Percentiles rank a stretch among this genome's conserved stretches.
These are phyloP conservation scores for Dalechampia spathulata DNA, from an alignment of 441 rosid genomes.

Conservation along the genomic window DNA sequence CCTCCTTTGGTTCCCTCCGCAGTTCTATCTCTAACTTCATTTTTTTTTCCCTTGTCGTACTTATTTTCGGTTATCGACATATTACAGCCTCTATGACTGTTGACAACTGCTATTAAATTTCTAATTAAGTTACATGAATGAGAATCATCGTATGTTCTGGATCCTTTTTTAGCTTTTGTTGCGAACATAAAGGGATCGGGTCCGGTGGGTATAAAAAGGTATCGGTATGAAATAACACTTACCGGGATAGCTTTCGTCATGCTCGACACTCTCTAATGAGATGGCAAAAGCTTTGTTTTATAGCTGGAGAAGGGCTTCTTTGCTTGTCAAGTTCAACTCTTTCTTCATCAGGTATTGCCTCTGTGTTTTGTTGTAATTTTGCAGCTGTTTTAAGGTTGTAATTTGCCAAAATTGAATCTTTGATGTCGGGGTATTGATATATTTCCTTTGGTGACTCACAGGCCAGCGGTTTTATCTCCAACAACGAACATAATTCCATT, in stretches of 20 bases:
- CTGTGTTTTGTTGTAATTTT: neutral
- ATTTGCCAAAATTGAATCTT: neutral
- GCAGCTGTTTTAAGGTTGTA: neutral
- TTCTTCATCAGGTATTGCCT: constrained; percentile 23
- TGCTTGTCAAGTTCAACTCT: constrained; percentile 13
- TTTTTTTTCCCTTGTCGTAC: no score
- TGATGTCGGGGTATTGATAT: neutral
- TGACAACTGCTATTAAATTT: no score
- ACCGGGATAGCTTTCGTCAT: neutral
- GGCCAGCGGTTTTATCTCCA: constrained; percentile 21
- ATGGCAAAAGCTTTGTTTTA: constrained; percentile 15
- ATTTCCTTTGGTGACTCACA: neutral
- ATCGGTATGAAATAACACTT: neutral
- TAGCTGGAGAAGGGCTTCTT: constrained; percentile 15
- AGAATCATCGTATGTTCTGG: no score
- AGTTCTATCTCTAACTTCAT: no score
- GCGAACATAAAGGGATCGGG: neutral
- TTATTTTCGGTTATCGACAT: no score
- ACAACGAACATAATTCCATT: constrained; percentile 9
- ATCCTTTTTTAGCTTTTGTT: no score
- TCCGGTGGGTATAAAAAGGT: neutral
- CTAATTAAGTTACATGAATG: no score
- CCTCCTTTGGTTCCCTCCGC: no score
- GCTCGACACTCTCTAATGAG: neutral
- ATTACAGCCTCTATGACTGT: no score